Percentiles rank a stretch among this genome's conserved stretches.
phyloP scores from a whole-genome alignment of 352 stramenopile species.

The Phytophthora agathidicida region DNA sequence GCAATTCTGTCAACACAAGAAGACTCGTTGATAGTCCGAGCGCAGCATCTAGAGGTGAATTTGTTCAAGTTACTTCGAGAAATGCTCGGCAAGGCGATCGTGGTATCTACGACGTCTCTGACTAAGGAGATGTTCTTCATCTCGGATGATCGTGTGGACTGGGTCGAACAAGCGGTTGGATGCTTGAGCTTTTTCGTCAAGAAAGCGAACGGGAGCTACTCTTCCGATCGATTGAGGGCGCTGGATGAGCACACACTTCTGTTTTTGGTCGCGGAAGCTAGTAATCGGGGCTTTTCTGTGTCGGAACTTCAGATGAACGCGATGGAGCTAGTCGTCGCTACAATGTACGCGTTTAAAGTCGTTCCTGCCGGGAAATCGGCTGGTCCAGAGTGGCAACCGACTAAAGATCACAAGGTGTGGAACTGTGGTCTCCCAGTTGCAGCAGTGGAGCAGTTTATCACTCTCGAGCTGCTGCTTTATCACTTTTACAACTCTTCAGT shows the following conservation, averaged over 20 bases:
- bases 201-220: slow-evolving; percentile 31
- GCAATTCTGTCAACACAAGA: slow-evolving; percentile 18
- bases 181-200: slow-evolving; percentile 47
- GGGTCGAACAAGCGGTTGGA: slow-evolving; percentile 36
- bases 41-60: slow-evolving; percentile 24
- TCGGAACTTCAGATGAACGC: slow-evolving; percentile 22
- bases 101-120: slow-evolving; percentile 36
- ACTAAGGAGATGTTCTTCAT: too few relatives aligned
- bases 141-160: too few relatives aligned
- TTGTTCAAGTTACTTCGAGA: slow-evolving; percentile 53
- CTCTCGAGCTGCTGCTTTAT: slow-evolving; percentile 39
- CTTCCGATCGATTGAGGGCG: slow-evolving; percentile 30
- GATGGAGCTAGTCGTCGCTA: slow-evolving; percentile 33
- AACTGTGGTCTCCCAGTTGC: slow-evolving; percentile 28
- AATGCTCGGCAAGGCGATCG: slow-evolving; percentile 52
- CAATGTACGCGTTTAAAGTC: slow-evolving; percentile 35
- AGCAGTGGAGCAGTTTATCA: slow-evolving; percentile 38
- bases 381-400: slow-evolving; percentile 13
- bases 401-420: slow-evolving; percentile 28
- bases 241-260: slow-evolving; percentile 39
- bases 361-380: slow-evolving; percentile 6
- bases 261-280: slow-evolving; percentile 39
- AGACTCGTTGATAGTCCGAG: not conserved
- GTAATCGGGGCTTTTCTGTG: not conserved
- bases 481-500: slow-evolving; percentile 41